Conservation (phyloP, 495 filamentous ascomycete species). For the Polyplosphaeria fusca region DNA sequence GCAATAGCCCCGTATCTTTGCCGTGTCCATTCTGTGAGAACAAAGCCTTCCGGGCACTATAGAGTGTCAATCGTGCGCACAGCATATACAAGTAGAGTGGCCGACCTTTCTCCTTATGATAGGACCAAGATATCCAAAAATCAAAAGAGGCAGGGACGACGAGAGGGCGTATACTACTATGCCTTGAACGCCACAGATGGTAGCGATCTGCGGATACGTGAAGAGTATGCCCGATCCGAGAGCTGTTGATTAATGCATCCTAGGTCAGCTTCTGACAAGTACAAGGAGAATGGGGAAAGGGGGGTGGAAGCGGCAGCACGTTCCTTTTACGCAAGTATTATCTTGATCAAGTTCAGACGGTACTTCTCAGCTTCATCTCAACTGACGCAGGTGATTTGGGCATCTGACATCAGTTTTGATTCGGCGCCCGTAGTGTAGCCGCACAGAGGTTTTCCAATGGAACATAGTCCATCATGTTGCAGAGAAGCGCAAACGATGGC, state of each 20-base stretch:
- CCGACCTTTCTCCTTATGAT: slow-evolving; percentile 71
- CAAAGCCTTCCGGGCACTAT: slow-evolving; percentile 72
- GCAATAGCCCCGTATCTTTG: slow-evolving; percentile 65
- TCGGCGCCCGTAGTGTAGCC: slow-evolving; percentile 87
- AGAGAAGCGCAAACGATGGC: no score
- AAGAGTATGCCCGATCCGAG: slow-evolving; percentile 77
- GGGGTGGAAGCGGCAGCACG: slow-evolving; percentile 72
- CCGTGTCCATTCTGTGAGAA: slow-evolving; percentile 75
- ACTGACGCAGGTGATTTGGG: slow-evolving; percentile 33
- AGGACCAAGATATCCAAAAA: slow-evolving; percentile 66
- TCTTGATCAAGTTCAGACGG: slow-evolving; percentile 91
- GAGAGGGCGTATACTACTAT: slow-evolving; percentile 67
- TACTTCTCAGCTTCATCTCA: slow-evolving; percentile 79
- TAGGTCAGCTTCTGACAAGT: slow-evolving; percentile 33
- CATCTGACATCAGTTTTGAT: slow-evolving; percentile 34
- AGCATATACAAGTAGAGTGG: no score
- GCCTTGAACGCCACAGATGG: slow-evolving; percentile 72
- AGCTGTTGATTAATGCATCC: slow-evolving; percentile 48
- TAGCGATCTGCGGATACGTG: slow-evolving; percentile 73
- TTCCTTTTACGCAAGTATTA: slow-evolving; percentile 95
- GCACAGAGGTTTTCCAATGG: slow-evolving; percentile 44
- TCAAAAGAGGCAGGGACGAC: slow-evolving; percentile 62
- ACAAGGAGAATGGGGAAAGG: slow-evolving; percentile 18
- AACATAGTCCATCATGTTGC: no score
- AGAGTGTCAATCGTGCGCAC: no score